These are phyloP conservation scores for Backusella morwellensis DNA, from an alignment of 192 early-diverging fungal genomes.

Conservation along the genomic window DNA sequence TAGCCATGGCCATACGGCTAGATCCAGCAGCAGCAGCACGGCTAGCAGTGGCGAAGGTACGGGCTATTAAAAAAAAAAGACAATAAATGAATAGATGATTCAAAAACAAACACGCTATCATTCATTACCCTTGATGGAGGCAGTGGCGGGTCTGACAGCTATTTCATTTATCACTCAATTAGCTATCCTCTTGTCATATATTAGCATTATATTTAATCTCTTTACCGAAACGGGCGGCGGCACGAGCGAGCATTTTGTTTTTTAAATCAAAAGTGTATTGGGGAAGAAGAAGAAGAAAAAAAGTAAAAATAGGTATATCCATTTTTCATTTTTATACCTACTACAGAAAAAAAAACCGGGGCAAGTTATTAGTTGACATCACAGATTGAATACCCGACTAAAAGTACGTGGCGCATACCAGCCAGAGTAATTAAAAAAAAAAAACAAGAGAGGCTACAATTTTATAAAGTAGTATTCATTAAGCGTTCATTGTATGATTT, in stretches of 20 bases:
- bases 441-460: too few relatives aligned
- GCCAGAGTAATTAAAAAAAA: too few relatives aligned
- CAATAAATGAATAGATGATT: neutral
- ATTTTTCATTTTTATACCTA: neutral
- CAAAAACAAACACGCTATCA: too few relatives aligned
- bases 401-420: neutral
- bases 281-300: neutral
- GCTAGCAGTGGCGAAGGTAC: constrained; percentile 31
- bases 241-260: constrained; percentile 16
- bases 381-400: neutral
- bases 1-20: constrained; percentile 21
- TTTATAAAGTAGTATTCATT: too few relatives aligned
- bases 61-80: constrained; percentile 16
- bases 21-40: constrained; percentile 25
- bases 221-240: constrained; percentile 15
- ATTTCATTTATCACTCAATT: neutral
- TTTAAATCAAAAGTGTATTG: neutral
- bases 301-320: neutral
- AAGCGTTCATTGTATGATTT: too few relatives aligned
- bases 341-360: neutral
- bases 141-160: constrained; percentile 3
- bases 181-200: neutral
- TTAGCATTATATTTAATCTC: neutral
- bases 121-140: constrained; percentile 13
- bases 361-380: constrained; percentile 3